Evolutionary conservation across 306 rosid genomes (phyloP), one percentile per base, ranked within the genome.

Genomic region (Lotus japonicus): DNA sequence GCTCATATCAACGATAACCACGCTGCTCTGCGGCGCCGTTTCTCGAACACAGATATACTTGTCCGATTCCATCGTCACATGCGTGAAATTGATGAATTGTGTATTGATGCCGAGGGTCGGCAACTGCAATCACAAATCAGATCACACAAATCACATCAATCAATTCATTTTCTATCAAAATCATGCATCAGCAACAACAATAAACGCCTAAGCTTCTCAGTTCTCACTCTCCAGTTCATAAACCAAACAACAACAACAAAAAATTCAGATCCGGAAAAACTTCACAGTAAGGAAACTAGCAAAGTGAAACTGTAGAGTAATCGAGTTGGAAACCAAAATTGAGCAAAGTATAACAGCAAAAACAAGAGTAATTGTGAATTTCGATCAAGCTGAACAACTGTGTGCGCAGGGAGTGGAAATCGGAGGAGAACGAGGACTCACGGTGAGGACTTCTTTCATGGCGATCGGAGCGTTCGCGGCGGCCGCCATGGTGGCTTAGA

Each of bases 381-480:
- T 69, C 79, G 60, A 71, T 73, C 0, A 71, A 54, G 36, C 42
- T 54, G 12, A 8, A 5, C 39, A 28, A 62, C 59, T 33, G 39
- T 11, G 53, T 33, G 39, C 9, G 53, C 36, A 39, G 3, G 3
- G 11, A 16, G 39, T 17, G 19, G 7, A 77, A 13, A n/a, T 55
- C 8, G 63, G 49, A 54, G 43, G 45, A 73, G 72, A 56, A 66
- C 6, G 62, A 74, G 52, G 23, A 82, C 89, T 80, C 21, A 92
- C 98, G 26, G 98, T 92, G 41, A 92, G 72, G 77, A 89, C 95
- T 77, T 92, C 98, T 71, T 82, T 88, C 98, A 92, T 89, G 94
- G 98, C 80, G 96, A 92, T 92, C 92, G 98, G 98, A 79, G 98
- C 98, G 76, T 75, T 92, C 26, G 98, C 96, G 62, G 96, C 95